These are phyloP conservation scores for Parafenestella ontariensis DNA, from an alignment of 2,329 filamentous ascomycete species.

Conservation along the genomic window DNA sequence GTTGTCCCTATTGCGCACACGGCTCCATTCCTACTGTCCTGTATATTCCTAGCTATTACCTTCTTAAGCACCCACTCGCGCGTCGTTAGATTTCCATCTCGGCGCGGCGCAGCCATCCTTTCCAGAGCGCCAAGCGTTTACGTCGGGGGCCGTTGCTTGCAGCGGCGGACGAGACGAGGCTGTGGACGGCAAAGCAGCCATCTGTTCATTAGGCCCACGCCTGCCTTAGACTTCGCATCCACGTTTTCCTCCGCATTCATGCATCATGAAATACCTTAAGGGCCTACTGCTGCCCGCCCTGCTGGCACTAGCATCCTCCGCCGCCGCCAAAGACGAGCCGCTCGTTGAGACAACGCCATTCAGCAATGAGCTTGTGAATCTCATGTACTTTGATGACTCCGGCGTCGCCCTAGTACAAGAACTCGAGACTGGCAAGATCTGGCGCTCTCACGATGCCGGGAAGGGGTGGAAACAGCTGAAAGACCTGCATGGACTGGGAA, in stretches of 20 bases:
- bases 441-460: slow-evolving; percentile 82
- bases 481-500: slow-evolving; percentile 65
- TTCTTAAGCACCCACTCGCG: background rate
- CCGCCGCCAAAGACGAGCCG: slow-evolving; percentile 65
- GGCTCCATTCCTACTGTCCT: background rate
- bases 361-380: slow-evolving; percentile 68
- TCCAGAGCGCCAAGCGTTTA: slow-evolving; percentile 41
- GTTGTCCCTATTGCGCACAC: slow-evolving; percentile 5
- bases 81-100: slow-evolving; percentile 4
- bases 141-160: slow-evolving; percentile 32
- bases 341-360: slow-evolving; percentile 71
- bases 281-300: slow-evolving; percentile 58
- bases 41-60: background rate
- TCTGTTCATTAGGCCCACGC: slow-evolving; percentile 40
- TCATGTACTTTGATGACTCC: slow-evolving; percentile 92
- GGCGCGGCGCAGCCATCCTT: slow-evolving; percentile 36
- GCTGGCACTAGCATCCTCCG: slow-evolving; percentile 52
- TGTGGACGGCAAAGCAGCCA: slow-evolving; percentile 43
- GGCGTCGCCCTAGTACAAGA: slow-evolving; percentile 82
- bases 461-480: slow-evolving; percentile 73
- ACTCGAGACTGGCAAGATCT: slow-evolving; percentile 67
- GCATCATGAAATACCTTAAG: slow-evolving; percentile 49
- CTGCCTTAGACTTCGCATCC: slow-evolving; percentile 21
- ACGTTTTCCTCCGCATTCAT: slow-evolving; percentile 35
- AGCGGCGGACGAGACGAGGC: slow-evolving; percentile 39